Evolutionary conservation across 129 eudicot genomes (phyloP), one percentile per base, ranked within the genome.

Genomic region (Helichrysum umbraculigerum): DNA sequence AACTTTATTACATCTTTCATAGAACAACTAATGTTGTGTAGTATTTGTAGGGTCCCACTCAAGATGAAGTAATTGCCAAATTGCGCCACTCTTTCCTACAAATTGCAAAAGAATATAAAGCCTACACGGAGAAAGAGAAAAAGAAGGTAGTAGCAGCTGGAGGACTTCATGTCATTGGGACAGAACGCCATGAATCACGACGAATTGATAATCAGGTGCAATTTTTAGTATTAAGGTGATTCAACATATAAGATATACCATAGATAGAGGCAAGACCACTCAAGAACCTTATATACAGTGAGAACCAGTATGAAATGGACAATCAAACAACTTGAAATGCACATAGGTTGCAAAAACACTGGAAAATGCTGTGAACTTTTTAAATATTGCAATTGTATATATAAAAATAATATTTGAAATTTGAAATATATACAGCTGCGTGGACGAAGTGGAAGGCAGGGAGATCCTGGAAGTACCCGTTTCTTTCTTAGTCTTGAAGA

Each of bases 371-470:
- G 16, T 0, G 57, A 1, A 15, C 16, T 32, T 54, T 54, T 33
- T 54, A n/a, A 19, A 1, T 72, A 33, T 20, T 72, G 56, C 52
- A 72, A 72, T 34, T 73, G 16, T 59, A 3, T 21, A 4, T 73
- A 22, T 4, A 35, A 59, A 21, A 30, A 42, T 58, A 66, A 42
- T 29, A 61, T n/a, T 61, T 64, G n/a, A 73, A 32, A 7, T 35
- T 78, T 72, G 59, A 63, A 64, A 74, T 79, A 14, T 52, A 20
- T 85, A 66, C 88, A 95, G 99, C 82, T 95, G 78, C 99, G 99
- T 68, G 99, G 99, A 80, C 92, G 99, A 83, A 95, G 97, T 85
- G 99, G 99, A 67, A 88, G 99, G 79, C 99, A 95, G 83, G 99
- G 99, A 64, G 99, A 95, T 80, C 97, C 99, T 58, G 99, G 99